Conservation (phyloP, 495 filamentous ascomycete species). For the Penicillium psychrofluorescens region DNA sequence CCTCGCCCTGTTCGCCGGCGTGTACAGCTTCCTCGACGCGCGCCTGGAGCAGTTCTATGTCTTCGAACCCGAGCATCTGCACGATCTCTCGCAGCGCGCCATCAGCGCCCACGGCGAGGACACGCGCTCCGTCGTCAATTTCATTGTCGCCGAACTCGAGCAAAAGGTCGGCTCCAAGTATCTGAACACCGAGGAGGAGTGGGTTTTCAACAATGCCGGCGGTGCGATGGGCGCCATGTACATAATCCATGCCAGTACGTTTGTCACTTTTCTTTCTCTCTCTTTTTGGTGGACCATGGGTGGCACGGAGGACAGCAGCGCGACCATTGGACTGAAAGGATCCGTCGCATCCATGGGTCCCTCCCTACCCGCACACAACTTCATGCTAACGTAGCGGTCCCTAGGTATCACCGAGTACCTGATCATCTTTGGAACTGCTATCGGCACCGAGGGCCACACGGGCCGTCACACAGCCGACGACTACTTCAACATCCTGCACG, state of each 20-base stretch:
- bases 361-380: not conserved
- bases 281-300: not conserved
- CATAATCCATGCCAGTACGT: slow-evolving; percentile 73
- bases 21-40: slow-evolving; percentile 58
- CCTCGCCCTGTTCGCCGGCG: slow-evolving; percentile 49
- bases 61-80: slow-evolving; percentile 60
- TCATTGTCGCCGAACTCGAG: slow-evolving; percentile 45
- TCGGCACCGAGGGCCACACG: slow-evolving; percentile 82
- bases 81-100: slow-evolving; percentile 57
- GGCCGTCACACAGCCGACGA: slow-evolving; percentile 85
- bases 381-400: not conserved
- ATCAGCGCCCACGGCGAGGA: slow-evolving; percentile 65
- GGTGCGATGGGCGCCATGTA: slow-evolving; percentile 89
- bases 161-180: slow-evolving; percentile 31
- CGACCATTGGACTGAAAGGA: no score
- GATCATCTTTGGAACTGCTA: slow-evolving; percentile 74
- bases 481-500: slow-evolving; percentile 83
- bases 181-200: slow-evolving; percentile 39
- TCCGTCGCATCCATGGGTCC: no score
- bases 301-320: no score
- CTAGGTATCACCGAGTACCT: slow-evolving; percentile 66
- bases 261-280: not conserved
- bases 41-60: slow-evolving; percentile 71
- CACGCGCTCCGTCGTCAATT: slow-evolving; percentile 58
- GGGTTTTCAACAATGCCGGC: slow-evolving; percentile 61